phyloP scores from a whole-genome alignment of 2,329 filamentous ascomycete species.

The Aspergillus niger region DNA sequence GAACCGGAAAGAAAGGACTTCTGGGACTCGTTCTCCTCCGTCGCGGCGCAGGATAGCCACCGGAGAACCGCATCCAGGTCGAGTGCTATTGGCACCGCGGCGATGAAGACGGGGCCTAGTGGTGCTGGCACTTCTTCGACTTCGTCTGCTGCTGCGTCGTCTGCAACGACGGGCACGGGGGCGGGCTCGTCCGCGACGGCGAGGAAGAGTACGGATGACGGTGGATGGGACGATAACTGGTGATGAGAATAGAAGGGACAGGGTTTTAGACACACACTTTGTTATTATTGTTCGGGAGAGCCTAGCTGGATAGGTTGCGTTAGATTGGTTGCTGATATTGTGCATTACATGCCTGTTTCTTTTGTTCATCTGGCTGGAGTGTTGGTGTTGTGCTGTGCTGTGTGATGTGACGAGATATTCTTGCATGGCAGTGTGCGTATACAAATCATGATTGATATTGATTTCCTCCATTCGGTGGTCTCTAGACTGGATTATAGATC shows the following conservation, averaged over 20 bases:
- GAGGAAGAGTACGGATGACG: slow-evolving; percentile 43
- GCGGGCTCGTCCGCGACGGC: slow-evolving; percentile 18
- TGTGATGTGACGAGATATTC: no score
- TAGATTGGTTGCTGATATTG: no score
- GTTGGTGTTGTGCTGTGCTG: no score
- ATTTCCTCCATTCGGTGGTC: no score
- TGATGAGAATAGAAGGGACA: slow-evolving; percentile 17
- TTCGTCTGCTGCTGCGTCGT: slow-evolving; percentile 11
- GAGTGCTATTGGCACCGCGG: slow-evolving; percentile 63
- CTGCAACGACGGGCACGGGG: slow-evolving; percentile 24
- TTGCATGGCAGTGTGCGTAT: no score
- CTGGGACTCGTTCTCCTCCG: slow-evolving; percentile 84
- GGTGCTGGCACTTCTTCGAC: slow-evolving; percentile 12
- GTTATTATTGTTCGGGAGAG: no score
- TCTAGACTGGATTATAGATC: no score
- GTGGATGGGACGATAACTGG: slow-evolving; percentile 57
- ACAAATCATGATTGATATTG: no score
- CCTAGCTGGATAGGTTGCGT: no score
- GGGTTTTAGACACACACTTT: no score
- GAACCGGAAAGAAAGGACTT: slow-evolving; percentile 76
- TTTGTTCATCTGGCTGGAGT: no score
- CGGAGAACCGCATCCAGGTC: slow-evolving; percentile 39
- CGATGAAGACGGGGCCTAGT: slow-evolving; percentile 56
- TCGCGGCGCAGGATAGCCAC: slow-evolving; percentile 48
- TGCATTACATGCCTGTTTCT: no score